These are phyloP conservation scores for Penicillium italicum DNA, from an alignment of 2,329 filamentous ascomycete species.

Conservation along the genomic window DNA sequence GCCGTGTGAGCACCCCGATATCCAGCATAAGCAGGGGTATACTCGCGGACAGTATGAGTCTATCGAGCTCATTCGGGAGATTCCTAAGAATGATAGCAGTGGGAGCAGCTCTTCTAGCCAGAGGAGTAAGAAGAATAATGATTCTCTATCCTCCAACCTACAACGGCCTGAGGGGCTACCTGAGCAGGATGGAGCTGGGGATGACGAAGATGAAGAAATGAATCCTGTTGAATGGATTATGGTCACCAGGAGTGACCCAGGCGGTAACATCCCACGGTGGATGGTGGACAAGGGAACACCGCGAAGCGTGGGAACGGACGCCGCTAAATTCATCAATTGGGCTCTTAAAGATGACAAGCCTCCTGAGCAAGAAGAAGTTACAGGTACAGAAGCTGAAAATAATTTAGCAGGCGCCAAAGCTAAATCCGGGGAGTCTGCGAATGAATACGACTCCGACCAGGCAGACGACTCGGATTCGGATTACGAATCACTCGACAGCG, in stretches of 20 bases:
- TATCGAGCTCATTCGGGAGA: conserved; percentile 83
- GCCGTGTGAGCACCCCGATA: conserved; percentile 73
- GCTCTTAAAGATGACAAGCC: conserved; percentile 53
- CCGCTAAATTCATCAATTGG: conserved; percentile 80
- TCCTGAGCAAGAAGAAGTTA: conserved; percentile 29
- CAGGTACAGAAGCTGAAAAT: neutral
- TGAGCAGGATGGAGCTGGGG: neutral
- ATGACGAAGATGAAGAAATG: conserved; percentile 48
- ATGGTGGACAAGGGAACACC: conserved; percentile 90
- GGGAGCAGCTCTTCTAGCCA: conserved; percentile 10
- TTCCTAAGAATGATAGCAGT: conserved; percentile 48
- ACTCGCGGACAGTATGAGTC: conserved; percentile 87
- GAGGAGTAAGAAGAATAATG: conserved; percentile 36
- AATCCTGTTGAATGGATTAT: conserved; percentile 86
- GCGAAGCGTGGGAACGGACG: conserved; percentile 72
- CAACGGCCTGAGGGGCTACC: conserved; percentile 33
- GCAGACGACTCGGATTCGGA: conserved; percentile 20
- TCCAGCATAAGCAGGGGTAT: conserved; percentile 66
- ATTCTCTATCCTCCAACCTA: conserved; percentile 30
- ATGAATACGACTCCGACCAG: conserved; percentile 10
- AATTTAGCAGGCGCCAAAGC: neutral
- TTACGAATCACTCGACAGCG: conserved; percentile 12
- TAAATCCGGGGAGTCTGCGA: neutral
- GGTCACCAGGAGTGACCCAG: conserved; percentile 84
- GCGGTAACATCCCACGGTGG: conserved; percentile 81